A percentile compares a stretch with the other conserved stretches of the same genome.
Evolutionary conservation across 345 rosid species (phyloP).

Genomic region (Microthlaspi erraticum): DNA sequence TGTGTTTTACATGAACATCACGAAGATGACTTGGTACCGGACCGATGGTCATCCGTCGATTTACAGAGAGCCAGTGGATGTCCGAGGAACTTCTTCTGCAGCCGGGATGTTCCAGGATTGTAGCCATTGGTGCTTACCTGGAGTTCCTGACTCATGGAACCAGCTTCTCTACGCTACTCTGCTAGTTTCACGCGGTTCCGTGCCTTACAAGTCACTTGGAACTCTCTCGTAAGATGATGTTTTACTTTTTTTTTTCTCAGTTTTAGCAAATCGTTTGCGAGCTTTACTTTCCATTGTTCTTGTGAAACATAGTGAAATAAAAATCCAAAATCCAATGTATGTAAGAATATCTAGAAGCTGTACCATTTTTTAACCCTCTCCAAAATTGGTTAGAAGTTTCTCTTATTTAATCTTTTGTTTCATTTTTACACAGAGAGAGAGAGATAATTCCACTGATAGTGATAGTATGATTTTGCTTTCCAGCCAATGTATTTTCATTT

Average conservation of each 20-base stretch:
- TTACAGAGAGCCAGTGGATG: constrained; percentile 47
- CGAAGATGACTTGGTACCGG: constrained; percentile 70
- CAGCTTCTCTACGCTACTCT: constrained; percentile 70
- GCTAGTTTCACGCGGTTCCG: constrained; percentile 46
- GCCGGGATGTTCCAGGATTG: constrained; percentile 61
- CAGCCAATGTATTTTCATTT: background rate
- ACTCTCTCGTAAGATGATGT: constrained; percentile 16
- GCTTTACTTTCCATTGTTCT: background rate
- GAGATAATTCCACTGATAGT: background rate
- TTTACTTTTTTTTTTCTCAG: constrained; percentile 2
- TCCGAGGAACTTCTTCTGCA: constrained; percentile 23
- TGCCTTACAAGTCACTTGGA: constrained; percentile 32
- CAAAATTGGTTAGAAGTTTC: background rate
- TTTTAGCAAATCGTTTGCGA: background rate
- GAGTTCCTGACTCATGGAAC: constrained; percentile 84
- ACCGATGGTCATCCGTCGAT: constrained; percentile 79
- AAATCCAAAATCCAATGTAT: background rate
- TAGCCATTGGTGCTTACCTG: constrained; percentile 86
- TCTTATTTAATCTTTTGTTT: background rate
- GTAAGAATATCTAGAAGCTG: background rate
- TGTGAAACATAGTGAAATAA: background rate
- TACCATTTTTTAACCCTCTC: background rate
- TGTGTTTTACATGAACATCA: constrained; percentile 69
- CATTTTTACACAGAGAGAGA: background rate
- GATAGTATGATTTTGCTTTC: background rate